These are phyloP conservation scores for Cutaneotrichosporon cavernicola DNA, from an alignment of 1,284 basidiomycete genomes.

Conservation along the genomic window DNA sequence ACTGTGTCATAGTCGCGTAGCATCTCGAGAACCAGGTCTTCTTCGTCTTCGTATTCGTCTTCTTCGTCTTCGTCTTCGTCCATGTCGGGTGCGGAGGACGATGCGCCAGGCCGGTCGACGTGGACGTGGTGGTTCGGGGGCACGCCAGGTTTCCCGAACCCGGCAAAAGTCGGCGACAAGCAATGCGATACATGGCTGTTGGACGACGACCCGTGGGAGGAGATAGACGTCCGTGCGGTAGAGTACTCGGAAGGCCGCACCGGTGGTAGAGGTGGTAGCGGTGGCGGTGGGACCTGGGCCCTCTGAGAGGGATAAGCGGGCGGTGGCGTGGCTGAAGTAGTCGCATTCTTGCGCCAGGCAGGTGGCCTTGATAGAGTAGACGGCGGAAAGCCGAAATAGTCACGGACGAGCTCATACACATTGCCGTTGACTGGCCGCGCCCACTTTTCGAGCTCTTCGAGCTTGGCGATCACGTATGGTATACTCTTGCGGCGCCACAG, in stretches of 20 bases:
- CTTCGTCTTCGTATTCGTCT: not conserved
- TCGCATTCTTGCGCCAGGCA: no score
- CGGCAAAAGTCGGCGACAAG: not conserved
- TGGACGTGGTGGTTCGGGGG: no score
- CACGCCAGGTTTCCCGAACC: no score
- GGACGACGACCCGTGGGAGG: no score
- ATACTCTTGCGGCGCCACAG: not conserved
- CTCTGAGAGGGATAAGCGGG: not conserved
- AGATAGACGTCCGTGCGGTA: no score
- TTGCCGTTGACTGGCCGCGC: not conserved
- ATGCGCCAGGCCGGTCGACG: not conserved
- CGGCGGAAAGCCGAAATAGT: conserved; percentile 12
- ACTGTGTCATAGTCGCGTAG: conserved; percentile 49
- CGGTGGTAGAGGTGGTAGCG: no score
- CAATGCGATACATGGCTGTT: not conserved
- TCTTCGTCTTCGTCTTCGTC: not conserved
- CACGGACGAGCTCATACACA: conserved; percentile 14
- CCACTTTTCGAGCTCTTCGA: conserved; percentile 20
- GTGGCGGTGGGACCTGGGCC: no score
- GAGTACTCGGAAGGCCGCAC: not conserved
- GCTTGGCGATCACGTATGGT: not conserved
- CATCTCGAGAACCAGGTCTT: conserved; percentile 32
- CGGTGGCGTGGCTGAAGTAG: not conserved
- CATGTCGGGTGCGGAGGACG: not conserved
- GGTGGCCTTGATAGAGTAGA: conserved; percentile 2